These are phyloP conservation scores for Leccinum pachyderme DNA, from an alignment of 1,284 basidiomycete genomes.

Conservation along the genomic window DNA sequence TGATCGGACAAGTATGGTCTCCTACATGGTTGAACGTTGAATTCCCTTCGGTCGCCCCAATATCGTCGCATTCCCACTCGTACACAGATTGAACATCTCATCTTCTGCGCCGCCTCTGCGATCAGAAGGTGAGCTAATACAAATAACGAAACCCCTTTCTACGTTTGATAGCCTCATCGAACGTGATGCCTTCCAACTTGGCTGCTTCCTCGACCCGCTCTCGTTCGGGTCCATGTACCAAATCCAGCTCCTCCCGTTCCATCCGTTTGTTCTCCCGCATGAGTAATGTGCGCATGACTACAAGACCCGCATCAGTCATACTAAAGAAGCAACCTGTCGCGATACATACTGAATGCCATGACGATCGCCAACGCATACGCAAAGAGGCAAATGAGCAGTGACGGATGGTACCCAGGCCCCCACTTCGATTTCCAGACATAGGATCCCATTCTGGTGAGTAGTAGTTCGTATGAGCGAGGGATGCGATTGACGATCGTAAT, in stretches of 20 bases:
- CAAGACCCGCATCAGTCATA: background rate
- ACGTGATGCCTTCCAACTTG: conserved; percentile 26
- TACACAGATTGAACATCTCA: no score
- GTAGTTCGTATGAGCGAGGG: background rate
- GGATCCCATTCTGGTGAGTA: background rate
- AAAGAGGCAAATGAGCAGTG: conserved; percentile 46
- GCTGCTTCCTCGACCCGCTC: conserved; percentile 20
- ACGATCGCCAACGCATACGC: conserved; percentile 36
- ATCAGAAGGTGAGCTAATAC: background rate
- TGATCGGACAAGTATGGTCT: no score
- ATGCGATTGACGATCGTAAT: background rate
- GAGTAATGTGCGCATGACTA: conserved; percentile 35
- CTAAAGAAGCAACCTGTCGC: background rate
- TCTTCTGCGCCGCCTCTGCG: background rate
- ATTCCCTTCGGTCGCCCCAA: no score
- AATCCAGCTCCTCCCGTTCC: background rate
- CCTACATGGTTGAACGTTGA: no score
- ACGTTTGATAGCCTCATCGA: background rate
- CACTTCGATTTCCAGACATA: conserved; percentile 37
- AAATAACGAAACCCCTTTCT: background rate
- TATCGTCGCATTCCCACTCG: no score
- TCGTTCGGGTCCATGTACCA: background rate
- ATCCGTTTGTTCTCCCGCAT: background rate
- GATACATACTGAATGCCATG: background rate
- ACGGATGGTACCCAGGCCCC: conserved; percentile 49